phyloP scores from a whole-genome alignment of 208 protist genomes.

The Lotmaria passim region DNA sequence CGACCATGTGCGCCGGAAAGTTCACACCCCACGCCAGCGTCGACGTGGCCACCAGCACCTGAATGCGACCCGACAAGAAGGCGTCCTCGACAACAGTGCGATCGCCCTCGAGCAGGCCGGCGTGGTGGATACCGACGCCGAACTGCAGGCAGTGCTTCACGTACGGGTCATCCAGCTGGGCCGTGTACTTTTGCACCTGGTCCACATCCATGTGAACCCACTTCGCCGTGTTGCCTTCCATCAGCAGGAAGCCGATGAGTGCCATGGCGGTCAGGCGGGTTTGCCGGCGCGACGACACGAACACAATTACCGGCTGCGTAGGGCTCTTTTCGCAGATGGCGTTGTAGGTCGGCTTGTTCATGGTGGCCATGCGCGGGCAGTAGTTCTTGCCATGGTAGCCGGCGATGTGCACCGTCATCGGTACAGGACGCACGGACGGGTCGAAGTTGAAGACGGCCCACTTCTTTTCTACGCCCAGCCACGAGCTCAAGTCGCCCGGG shows the following conservation, averaged over 20 bases:
- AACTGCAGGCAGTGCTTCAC: conserved; percentile 97
- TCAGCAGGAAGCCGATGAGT: conserved; percentile 94
- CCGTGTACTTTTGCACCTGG: conserved; percentile 85
- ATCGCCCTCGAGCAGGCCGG: conserved; percentile 92
- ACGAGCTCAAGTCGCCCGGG: conserved; percentile 97
- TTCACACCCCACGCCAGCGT: conserved; percentile 99
- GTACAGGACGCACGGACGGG: conserved; percentile 98
- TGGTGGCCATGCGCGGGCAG: conserved; percentile 99
- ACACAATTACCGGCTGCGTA: conserved; percentile 98
- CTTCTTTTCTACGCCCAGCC: conserved; percentile 96
- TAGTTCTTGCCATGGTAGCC: conserved; percentile 98
- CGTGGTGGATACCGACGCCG: conserved; percentile 99
- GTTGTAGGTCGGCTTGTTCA: conserved; percentile 99
- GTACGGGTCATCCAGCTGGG: conserved; percentile 83
- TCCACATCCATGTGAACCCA: conserved; percentile 93
- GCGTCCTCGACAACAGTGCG: conserved; percentile 93
- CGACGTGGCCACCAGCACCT: conserved; percentile 98
- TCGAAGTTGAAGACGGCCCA: conserved; percentile 99
- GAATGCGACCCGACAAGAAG: conserved; percentile 95
- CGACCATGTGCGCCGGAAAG: conserved; percentile 99
- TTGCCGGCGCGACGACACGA: conserved; percentile 98
- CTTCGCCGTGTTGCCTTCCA: conserved; percentile 93
- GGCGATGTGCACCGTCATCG: conserved; percentile 96
- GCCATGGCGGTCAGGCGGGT: conserved; percentile 99
- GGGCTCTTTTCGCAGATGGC: conserved; percentile 96